Evolutionary conservation across 176 grass and related monocot genomes (phyloP).

Genomic region (Coix lacrymajobi): DNA sequence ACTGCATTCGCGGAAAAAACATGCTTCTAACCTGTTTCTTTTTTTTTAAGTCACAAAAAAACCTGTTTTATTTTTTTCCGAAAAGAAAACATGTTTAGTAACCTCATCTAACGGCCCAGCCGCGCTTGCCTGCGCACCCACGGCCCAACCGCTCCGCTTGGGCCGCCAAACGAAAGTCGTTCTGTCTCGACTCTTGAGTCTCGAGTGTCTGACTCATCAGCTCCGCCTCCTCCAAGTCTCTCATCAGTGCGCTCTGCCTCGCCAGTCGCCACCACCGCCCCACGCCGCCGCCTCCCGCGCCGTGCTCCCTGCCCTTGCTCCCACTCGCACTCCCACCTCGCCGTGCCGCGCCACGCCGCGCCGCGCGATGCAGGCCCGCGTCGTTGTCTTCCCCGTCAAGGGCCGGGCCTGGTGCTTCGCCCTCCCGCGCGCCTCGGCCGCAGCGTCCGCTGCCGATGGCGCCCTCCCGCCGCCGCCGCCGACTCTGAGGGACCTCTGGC

Average conservation of each 20-base stretch:
- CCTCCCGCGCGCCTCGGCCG: conserved; percentile 7
- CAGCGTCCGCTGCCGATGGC: neutral
- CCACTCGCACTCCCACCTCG: neutral
- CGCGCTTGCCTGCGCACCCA: neutral
- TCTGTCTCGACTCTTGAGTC: neutral
- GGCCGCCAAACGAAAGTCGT: neutral
- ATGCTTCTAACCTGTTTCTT: too few relatives aligned
- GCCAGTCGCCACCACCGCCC: neutral
- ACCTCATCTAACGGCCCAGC: neutral
- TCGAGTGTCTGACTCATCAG: neutral
- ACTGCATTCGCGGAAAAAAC: too few relatives aligned
- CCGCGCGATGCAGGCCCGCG: conserved; percentile 81
- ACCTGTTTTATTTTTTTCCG: too few relatives aligned
- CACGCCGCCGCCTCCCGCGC: neutral
- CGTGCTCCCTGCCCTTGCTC: neutral
- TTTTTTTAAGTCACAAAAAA: too few relatives aligned
- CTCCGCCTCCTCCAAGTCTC: neutral
- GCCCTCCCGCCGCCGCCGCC: conserved; percentile 23
- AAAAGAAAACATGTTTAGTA: too few relatives aligned
- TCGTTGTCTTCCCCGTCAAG: conserved; percentile 83
- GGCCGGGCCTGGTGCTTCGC: conserved; percentile 77
- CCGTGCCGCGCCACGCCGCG: neutral
- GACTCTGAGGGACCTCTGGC: conserved; percentile 60
- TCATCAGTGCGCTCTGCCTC: conserved; percentile 11
- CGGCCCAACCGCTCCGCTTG: neutral